Base-by-base conservation (phyloP, 1,284 basidiomycete genomes). In the Cryptococcus amylolentus region DNA sequence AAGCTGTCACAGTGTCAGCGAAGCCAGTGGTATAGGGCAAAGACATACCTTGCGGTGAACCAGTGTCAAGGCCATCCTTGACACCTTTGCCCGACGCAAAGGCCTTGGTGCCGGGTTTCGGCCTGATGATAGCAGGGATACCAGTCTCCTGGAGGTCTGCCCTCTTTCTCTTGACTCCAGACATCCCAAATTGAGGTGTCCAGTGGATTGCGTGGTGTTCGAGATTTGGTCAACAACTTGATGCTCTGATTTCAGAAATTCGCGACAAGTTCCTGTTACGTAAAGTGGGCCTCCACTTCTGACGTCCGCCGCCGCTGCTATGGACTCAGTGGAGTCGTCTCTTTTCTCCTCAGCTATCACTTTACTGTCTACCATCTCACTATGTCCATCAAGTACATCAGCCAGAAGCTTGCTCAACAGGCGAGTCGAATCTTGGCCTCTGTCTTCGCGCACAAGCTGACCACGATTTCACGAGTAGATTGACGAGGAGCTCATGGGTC, bases 401-500 rank as follows among this genome's bases (percentile, higher is more conserved):
- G 87, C 26, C 86, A 89, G 47, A 86, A 81, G 69, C 77, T 91
- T 57, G 89, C 90, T 16, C 89, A 91, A 76, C 88, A 90, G 80
- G 89, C 87, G 61, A 4, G 54, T 52, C 9, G 12, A 8, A 1
- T 37, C 13, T 12, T 20, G 12, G 18, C 16, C 9, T 26, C n/a
- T 16, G 14, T 37, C 13, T 8, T 12, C 57, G 64, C 27, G 52
- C 7, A 14, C 23, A 31, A 23, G 38, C 56, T 54, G 45, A 58
- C 48, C 9, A 31, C 44, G 54, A 56, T 9, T 65, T 46, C 46
- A 14, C 23, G 26, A 41, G 37, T 46, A 93, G 88, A 93, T 96
- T 60, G 92, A 96, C 70, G 88, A 90, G 67, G 89, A 95, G 72
- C 84, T 96, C 54, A 95, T 96, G 92, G 86, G 82, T 58, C 66